These are phyloP conservation scores for Aspergillus sclerotioniger DNA, from an alignment of 495 filamentous ascomycete species.

Conservation along the genomic window DNA sequence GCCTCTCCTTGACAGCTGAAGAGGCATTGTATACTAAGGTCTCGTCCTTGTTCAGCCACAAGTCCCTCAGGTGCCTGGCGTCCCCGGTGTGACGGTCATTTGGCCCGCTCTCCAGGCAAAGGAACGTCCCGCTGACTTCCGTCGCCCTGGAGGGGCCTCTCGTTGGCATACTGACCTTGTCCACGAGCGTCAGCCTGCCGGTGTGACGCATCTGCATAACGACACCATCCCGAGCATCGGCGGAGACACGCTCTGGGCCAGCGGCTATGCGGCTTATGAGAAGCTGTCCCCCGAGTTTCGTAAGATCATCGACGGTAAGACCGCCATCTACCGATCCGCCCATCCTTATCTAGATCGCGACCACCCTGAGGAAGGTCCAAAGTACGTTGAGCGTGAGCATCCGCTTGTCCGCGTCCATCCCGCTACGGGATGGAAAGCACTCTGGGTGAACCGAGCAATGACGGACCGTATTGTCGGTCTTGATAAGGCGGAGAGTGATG, in stretches of 20 bases:
- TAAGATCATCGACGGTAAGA: conserved; percentile 66
- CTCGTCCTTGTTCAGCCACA: conserved; percentile 50
- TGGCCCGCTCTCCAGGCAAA: conserved; percentile 64
- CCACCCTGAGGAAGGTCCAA: conserved; percentile 58
- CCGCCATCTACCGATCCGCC: conserved; percentile 64
- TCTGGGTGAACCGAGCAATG: conserved; percentile 69
- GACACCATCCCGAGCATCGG: conserved; percentile 62
- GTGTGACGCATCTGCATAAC: conserved; percentile 67
- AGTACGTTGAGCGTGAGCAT: conserved; percentile 63
- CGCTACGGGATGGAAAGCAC: conserved; percentile 66
- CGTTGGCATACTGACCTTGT: conserved; percentile 71
- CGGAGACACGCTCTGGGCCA: conserved; percentile 72
- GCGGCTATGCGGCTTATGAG: conserved; percentile 67
- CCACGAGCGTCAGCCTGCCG: conserved; percentile 67
- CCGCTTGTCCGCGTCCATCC: conserved; percentile 70
- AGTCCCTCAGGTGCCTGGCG: conserved; percentile 66
- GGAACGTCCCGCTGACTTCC: conserved; percentile 55
- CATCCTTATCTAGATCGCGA: conserved; percentile 66
- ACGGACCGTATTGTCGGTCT: conserved; percentile 63
- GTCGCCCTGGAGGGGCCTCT: conserved; percentile 62
- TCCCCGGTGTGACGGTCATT: conserved; percentile 62
- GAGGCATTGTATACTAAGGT: not conserved
- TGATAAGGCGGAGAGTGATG: conserved; percentile 62
- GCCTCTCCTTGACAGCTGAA: not conserved
- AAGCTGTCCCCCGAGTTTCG: conserved; percentile 69